Conservation (phyloP, 768 basidiomycete genomes). For the Pisolithus tinctorius region DNA sequence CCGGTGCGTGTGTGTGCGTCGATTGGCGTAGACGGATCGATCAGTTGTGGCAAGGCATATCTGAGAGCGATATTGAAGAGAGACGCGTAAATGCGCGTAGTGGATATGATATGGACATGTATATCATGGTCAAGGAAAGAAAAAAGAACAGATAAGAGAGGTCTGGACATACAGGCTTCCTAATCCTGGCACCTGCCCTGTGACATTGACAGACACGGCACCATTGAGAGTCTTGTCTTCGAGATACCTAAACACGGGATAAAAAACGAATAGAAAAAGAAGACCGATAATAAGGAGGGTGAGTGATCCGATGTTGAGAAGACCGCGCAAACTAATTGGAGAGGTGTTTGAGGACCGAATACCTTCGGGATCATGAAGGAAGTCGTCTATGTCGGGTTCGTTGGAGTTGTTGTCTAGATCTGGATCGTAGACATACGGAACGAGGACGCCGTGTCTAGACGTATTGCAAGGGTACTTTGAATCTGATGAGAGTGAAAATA, state of each 20-base stretch:
- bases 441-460: constrained; percentile 31
- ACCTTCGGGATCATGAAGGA: constrained; percentile 56
- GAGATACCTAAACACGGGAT: constrained; percentile 52
- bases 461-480: constrained; percentile 58
- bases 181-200: constrained; percentile 54
- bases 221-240: constrained; percentile 27
- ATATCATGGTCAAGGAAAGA: neutral
- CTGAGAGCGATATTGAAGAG: constrained; percentile 2
- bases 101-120: neutral
- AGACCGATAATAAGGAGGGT: constrained; percentile 53
- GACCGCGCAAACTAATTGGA: constrained; percentile 37
- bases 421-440: constrained; percentile 72
- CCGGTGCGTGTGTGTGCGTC: constrained; percentile 55
- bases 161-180: neutral
- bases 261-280: constrained; percentile 72
- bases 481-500: constrained; percentile 42
- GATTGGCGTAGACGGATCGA: constrained; percentile 68
- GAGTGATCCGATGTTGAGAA: constrained; percentile 68
- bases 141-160: neutral
- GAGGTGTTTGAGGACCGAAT: constrained; percentile 20
- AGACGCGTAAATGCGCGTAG: neutral
- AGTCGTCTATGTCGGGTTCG: constrained; percentile 68
- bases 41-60: constrained; percentile 42
- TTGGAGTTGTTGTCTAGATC: constrained; percentile 42
- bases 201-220: constrained; percentile 54